Evolutionary conservation across 1,284 basidiomycete species (phyloP).

Genomic region (Nidula niveotomentosa): DNA sequence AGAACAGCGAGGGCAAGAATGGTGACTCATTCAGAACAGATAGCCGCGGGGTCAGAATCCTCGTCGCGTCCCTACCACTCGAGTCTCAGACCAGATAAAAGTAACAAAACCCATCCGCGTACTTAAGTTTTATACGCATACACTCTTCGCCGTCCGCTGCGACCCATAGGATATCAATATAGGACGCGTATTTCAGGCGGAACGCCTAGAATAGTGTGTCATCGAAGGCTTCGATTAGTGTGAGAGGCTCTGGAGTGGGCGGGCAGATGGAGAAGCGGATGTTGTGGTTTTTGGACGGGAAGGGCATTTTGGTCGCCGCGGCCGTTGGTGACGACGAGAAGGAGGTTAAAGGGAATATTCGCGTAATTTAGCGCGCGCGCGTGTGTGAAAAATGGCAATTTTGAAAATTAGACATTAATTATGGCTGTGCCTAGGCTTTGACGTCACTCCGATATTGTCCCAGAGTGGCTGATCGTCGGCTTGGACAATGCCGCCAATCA

Average conservation of each 20-base stretch:
- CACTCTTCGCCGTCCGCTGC: conserved; percentile 22
- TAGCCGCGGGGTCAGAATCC: conserved; percentile 23
- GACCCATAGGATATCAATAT: conserved; percentile 33
- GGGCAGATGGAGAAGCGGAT: conserved; percentile 26
- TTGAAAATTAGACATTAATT: no score
- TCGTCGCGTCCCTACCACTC: conserved; percentile 23
- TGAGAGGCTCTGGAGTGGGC: conserved; percentile 17
- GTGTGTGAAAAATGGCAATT: no score
- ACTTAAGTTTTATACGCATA: conserved; percentile 11
- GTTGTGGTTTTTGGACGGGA: conserved; percentile 21
- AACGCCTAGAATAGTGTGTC: conserved; percentile 26
- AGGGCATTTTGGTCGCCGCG: background rate
- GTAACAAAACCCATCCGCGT: no score
- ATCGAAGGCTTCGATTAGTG: conserved; percentile 26
- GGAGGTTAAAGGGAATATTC: background rate
- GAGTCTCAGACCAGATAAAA: background rate
- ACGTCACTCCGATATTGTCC: no score
- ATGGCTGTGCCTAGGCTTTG: no score
- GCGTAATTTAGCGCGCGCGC: no score
- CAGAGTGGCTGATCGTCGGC: no score
- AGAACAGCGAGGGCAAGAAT: conserved; percentile 30
- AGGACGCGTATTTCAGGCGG: conserved; percentile 23
- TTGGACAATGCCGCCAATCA: no score
- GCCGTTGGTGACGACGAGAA: background rate
- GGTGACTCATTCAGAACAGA: conserved; percentile 28